phyloP scores from a whole-genome alignment of 2,329 filamentous ascomycete species.

The Cytospora leucostoma region DNA sequence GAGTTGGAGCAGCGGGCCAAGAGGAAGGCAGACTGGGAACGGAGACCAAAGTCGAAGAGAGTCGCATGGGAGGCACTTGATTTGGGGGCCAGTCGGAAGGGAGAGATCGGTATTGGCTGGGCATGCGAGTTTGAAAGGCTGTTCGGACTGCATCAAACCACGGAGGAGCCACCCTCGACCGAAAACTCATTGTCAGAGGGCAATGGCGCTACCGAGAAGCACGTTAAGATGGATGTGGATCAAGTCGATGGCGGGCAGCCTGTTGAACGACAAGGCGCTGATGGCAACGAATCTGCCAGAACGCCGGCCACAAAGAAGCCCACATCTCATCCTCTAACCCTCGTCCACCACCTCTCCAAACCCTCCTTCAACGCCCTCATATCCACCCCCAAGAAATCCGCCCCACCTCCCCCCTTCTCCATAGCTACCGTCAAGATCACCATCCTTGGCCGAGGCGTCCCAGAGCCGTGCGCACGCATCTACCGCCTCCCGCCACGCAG shows the following conservation, averaged over 20 bases:
- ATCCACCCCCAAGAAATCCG: constrained; percentile 30
- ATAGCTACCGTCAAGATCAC: constrained; percentile 66
- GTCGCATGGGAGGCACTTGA: constrained; percentile 73
- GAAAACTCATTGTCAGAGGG: constrained; percentile 18
- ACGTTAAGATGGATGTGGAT: constrained; percentile 31
- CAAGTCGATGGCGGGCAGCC: constrained; percentile 26
- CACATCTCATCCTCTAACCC: constrained; percentile 31
- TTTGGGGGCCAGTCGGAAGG: constrained; percentile 71
- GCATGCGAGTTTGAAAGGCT: constrained; percentile 80
- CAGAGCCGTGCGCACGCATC: constrained; percentile 72
- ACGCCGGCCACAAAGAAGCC: neutral
- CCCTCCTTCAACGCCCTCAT: constrained; percentile 37
- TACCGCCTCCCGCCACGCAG: constrained; percentile 72
- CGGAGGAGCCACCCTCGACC: constrained; percentile 26
- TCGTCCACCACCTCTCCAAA: constrained; percentile 43
- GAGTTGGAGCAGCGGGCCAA: constrained; percentile 65
- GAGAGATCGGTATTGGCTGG: constrained; percentile 81
- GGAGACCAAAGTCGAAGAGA: constrained; percentile 79
- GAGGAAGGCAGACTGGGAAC: constrained; percentile 68
- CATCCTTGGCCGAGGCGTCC: constrained; percentile 70
- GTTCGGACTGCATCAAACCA: constrained; percentile 43
- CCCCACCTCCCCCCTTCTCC: constrained; percentile 39
- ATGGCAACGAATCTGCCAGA: constrained; percentile 2
- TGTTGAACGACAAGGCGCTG: constrained; percentile 22
- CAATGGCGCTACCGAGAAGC: neutral